Evolutionary conservation across 108 stramenopile species (phyloP).

Genomic region (Pelagomonas calceolata): DNA sequence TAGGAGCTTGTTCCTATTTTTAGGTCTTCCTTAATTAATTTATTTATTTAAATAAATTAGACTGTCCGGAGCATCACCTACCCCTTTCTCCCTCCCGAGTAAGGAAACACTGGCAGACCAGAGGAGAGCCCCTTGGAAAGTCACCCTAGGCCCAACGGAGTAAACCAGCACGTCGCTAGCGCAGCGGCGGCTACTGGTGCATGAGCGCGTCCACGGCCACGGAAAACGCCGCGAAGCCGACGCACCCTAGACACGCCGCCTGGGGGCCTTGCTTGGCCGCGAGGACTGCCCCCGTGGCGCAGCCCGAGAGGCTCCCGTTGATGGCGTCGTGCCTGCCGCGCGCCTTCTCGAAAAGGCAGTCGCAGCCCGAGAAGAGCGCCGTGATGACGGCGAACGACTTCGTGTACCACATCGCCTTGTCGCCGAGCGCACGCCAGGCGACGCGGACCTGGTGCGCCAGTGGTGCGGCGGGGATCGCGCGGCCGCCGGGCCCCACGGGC

Average conservation of each 20-base stretch:
- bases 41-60: too few relatives aligned
- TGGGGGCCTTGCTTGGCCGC: constrained; percentile 78
- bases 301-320: constrained; percentile 77
- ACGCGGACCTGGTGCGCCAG: constrained; percentile 40
- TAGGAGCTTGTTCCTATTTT: too few relatives aligned
- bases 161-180: too few relatives aligned
- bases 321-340: constrained; percentile 82
- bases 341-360: constrained; percentile 60
- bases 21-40: too few relatives aligned
- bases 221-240: constrained; percentile 85
- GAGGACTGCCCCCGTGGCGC: constrained; percentile 76
- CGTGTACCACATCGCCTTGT: constrained; percentile 77
- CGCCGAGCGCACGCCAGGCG: constrained; percentile 58
- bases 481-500: constrained; percentile 7
- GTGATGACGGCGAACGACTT: constrained; percentile 82
- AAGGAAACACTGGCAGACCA: too few relatives aligned
- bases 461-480: background rate
- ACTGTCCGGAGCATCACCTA: too few relatives aligned
- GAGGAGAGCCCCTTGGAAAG: too few relatives aligned
- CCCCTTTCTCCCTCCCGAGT: too few relatives aligned
- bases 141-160: too few relatives aligned
- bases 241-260: constrained; percentile 78
- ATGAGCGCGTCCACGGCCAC: constrained; percentile 76
- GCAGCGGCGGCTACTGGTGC: too few relatives aligned
- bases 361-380: constrained; percentile 13